A percentile compares a stretch with the other conserved stretches of the same genome.
Conservation (phyloP, 768 basidiomycete genomes). For the Hypsizygus marmoreus region DNA sequence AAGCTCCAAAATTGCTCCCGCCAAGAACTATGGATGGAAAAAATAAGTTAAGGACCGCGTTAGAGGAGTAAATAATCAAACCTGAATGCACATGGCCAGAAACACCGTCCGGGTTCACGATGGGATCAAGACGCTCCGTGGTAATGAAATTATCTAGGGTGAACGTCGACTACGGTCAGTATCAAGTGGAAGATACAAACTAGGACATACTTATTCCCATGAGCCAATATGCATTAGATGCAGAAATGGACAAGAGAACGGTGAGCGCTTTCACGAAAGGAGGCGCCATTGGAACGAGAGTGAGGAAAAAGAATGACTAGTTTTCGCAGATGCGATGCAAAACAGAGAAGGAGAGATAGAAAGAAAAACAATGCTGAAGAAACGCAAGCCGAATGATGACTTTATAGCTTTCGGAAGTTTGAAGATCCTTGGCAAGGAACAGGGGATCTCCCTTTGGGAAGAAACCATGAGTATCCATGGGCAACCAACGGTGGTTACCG, state of each 20-base stretch:
- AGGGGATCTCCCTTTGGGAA: too few species aligned
- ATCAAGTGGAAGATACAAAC: constrained; percentile 2
- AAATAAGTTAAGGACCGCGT: constrained; percentile 1
- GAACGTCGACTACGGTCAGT: background rate
- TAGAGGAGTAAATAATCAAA: constrained; percentile 26
- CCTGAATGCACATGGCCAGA: constrained; percentile 51
- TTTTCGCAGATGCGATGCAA: too few species aligned
- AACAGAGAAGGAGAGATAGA: too few species aligned
- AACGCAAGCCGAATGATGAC: too few species aligned
- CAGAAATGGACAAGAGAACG: constrained; percentile 32
- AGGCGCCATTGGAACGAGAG: constrained; percentile 21
- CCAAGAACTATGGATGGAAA: constrained; percentile 41
- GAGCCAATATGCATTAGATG: constrained; percentile 47
- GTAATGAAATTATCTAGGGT: constrained; percentile 42
- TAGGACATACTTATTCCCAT: constrained; percentile 41
- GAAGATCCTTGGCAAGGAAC: too few species aligned
- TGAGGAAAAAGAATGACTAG: too few species aligned
- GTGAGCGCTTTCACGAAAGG: constrained; percentile 31
- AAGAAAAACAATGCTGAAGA: too few species aligned
- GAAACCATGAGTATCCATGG: too few species aligned
- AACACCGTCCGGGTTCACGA: constrained; percentile 47
- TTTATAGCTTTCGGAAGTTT: too few species aligned
- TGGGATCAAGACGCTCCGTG: constrained; percentile 51
- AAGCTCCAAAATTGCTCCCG: constrained; percentile 52
- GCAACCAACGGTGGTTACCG: too few species aligned